A percentile compares a stretch with the other conserved stretches of the same genome.
These are phyloP conservation scores for Ustilago esculenta DNA, from an alignment of 1,284 basidiomycete genomes.

Conservation along the genomic window DNA sequence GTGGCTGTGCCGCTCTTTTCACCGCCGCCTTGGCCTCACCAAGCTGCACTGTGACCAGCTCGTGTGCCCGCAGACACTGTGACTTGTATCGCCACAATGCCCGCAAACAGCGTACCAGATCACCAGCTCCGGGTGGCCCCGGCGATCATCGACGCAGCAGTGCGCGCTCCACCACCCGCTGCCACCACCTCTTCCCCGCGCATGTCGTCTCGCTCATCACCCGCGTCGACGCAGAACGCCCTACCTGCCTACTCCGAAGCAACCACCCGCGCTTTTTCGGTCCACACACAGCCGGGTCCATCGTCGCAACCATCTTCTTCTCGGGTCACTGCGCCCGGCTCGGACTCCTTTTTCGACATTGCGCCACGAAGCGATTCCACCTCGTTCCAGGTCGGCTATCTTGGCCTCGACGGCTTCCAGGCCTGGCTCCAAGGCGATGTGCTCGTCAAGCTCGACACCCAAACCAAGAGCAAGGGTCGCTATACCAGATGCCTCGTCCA, in stretches of 20 bases:
- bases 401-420: slow-evolving; percentile 56
- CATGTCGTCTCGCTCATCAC: slow-evolving; percentile 1
- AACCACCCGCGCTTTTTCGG: not conserved
- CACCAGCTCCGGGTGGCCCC: not conserved
- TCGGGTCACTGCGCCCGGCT: not conserved
- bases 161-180: not conserved
- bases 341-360: slow-evolving; percentile 61
- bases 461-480: slow-evolving; percentile 26
- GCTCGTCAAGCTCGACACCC: slow-evolving; percentile 56
- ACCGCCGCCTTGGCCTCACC: not conserved
- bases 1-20: not conserved
- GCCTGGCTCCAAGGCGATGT: slow-evolving; percentile 64
- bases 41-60: too few species aligned
- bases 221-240: not conserved
- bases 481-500: slow-evolving; percentile 33
- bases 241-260: slow-evolving; percentile 37
- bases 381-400: slow-evolving; percentile 64
- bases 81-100: not conserved
- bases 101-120: not conserved
- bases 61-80: too few species aligned
- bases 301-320: not conserved
- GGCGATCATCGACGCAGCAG: not conserved
- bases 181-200: not conserved
- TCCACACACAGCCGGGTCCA: not conserved
- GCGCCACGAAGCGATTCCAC: slow-evolving; percentile 57